These are phyloP conservation scores for Kentomonas sorsogonicus DNA, from an alignment of 208 protist species.

Conservation along the genomic window DNA sequence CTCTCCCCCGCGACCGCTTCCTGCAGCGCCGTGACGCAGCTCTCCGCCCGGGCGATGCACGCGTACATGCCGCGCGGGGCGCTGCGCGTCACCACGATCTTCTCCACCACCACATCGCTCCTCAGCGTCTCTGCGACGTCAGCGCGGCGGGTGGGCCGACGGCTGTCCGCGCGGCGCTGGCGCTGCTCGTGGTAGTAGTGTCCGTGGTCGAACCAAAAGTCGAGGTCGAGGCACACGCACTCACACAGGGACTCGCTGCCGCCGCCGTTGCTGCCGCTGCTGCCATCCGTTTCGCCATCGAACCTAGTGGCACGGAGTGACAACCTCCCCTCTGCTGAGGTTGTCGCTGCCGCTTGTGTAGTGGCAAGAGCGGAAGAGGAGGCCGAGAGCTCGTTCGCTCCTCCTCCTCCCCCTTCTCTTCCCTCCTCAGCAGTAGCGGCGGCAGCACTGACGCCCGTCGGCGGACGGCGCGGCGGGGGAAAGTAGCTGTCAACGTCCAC, in stretches of 20 bases:
- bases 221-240: too few species aligned
- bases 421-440: too few species aligned
- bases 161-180: conserved; percentile 39
- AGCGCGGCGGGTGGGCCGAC: conserved; percentile 22
- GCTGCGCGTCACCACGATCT: conserved; percentile 63
- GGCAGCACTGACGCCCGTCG: too few species aligned
- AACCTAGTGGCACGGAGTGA: too few species aligned
- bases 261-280: conserved; percentile 7
- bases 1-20: conserved; percentile 70
- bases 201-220: conserved; percentile 15
- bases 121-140: conserved; percentile 54
- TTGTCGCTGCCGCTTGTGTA: too few species aligned
- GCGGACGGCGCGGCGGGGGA: too few species aligned
- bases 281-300: conserved; percentile 4
- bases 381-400: too few species aligned
- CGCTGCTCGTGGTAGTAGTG: conserved; percentile 27
- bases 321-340: too few species aligned
- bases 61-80: conserved; percentile 47
- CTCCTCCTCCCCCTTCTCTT: too few species aligned
- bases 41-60: conserved; percentile 48
- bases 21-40: conserved; percentile 55
- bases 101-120: conserved; percentile 32
- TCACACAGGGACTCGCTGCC: conserved; percentile 9
- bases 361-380: too few species aligned
- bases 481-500: conserved; percentile 57